Evolutionary conservation across 371 early-diverging fungal species (phyloP).

Genomic region (Haplosporangium sp.): DNA sequence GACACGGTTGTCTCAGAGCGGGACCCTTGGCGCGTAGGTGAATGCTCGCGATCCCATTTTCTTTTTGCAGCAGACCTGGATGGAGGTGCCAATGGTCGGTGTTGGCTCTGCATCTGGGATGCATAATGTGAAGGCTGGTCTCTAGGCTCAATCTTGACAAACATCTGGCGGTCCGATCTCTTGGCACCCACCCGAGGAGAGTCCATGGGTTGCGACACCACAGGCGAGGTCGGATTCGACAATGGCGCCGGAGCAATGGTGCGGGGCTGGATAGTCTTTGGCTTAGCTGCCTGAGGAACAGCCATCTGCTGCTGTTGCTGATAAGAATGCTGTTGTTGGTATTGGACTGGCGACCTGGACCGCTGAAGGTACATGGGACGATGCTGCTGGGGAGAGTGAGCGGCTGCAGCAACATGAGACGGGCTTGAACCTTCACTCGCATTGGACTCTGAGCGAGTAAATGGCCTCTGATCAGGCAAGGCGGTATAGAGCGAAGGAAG

Average conservation of each 20-base stretch:
- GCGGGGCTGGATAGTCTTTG: slow-evolving; percentile 49
- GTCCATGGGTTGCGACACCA: slow-evolving; percentile 9
- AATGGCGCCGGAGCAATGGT: slow-evolving; percentile 52
- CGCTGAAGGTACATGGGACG: slow-evolving; percentile 9
- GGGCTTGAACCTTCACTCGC: slow-evolving; percentile 30
- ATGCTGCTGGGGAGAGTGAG: slow-evolving; percentile 14
- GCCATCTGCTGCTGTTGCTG: slow-evolving; percentile 11
- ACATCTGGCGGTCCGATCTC: slow-evolving; percentile 19
- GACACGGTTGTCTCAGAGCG: slow-evolving; percentile 5
- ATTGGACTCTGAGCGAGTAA: slow-evolving; percentile 21
- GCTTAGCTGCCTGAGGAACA: slow-evolving; percentile 19
- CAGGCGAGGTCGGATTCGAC: slow-evolving; percentile 29
- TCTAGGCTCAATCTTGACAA: slow-evolving; percentile 48
- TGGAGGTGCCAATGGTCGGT: slow-evolving; percentile 6
- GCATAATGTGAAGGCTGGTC: slow-evolving; percentile 26
- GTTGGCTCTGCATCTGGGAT: slow-evolving; percentile 7
- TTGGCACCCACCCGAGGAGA: slow-evolving; percentile 35
- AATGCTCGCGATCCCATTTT: slow-evolving; percentile 51
- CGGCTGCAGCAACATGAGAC: slow-evolving; percentile 1
- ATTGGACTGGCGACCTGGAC: slow-evolving; percentile 29
- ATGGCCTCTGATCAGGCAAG: slow-evolving; percentile 42
- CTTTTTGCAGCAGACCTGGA: slow-evolving; percentile 19
- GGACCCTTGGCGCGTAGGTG: slow-evolving; percentile 34
- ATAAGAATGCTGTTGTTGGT: slow-evolving; percentile 16
- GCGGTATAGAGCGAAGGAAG: slow-evolving; percentile 48